A percentile compares a stretch with the other conserved stretches of the same genome.
phyloP scores from a whole-genome alignment of 371 early-diverging fungal species.

The Quaeritorhiza haematococci region DNA sequence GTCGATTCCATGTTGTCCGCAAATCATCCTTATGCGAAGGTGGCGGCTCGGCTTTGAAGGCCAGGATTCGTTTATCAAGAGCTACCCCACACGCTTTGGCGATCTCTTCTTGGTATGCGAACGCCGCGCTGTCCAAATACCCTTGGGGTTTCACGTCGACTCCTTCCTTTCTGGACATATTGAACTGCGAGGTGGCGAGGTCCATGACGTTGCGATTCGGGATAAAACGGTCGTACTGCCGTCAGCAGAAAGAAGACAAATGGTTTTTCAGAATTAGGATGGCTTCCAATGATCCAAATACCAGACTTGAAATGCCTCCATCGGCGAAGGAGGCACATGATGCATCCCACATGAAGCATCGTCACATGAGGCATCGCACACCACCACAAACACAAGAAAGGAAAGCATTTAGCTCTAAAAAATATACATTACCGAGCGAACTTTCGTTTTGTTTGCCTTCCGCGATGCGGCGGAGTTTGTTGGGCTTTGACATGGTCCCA shows the following conservation, averaged over 20 bases:
- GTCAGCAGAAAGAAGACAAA: slow-evolving; percentile 1
- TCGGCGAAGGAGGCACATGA: too few relatives aligned
- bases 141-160: neutral
- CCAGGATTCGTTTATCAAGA: slow-evolving; percentile 65
- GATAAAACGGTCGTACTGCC: slow-evolving; percentile 71
- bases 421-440: too few relatives aligned
- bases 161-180: slow-evolving; percentile 38
- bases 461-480: too few relatives aligned
- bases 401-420: too few relatives aligned
- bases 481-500: too few relatives aligned
- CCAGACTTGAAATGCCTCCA: too few relatives aligned
- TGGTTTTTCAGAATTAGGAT: too few relatives aligned
- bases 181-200: slow-evolving; percentile 59
- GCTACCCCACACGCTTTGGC: slow-evolving; percentile 74
- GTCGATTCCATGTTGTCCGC: slow-evolving; percentile 25
- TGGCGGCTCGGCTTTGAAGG: slow-evolving; percentile 69
- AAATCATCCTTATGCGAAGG: slow-evolving; percentile 16
- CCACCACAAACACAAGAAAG: too few relatives aligned
- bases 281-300: too few relatives aligned
- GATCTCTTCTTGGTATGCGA: slow-evolving; percentile 67
- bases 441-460: too few relatives aligned
- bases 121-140: slow-evolving; percentile 39
- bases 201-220: slow-evolving; percentile 62
- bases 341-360: too few relatives aligned
- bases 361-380: too few relatives aligned